Evolutionary conservation across 1,284 basidiomycete species (phyloP), one percentile per base, ranked within the genome.

Genomic region (Ganoderma sinense): DNA sequence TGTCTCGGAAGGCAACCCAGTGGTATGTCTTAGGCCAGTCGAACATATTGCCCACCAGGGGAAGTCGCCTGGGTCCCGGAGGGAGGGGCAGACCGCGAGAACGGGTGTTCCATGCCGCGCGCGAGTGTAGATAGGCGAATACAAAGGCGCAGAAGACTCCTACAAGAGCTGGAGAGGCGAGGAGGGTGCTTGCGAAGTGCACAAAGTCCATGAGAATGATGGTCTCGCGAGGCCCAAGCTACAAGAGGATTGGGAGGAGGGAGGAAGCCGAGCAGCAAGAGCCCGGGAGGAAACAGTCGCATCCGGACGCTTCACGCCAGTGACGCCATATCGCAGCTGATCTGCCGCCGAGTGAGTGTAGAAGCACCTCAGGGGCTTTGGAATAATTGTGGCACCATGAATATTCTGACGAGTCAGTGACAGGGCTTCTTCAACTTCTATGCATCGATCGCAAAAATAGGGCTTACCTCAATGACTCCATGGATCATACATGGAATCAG

Each of bases 31-130:
- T n/a, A 10, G 58, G 58, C 40, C 33, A 39, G 40, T 60, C 58
- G 2, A 60, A 31, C 33, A 60, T 60, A 60, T 60, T 60, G 16
- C 58, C 58, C n/a, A 60, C 29, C 14, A 53, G 10, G 51, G 51
- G 23, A 29, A 53, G 51, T 5, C 26, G 51, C 13, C 2, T 29
- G 51, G 58, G 58, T 39, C 58, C 58, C 8, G 58, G 58, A 41
- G 58, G 58, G 23, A 60, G 58, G 11, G 58, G 58, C 10, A 60
- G 11, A 39, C 23, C 11, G 51, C 51, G 51, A 29, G 51, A 53
- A n/a, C 51, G 51, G 4, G 26, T 8, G 13, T 16, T 14, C 51
- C 51, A 53, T 53, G 51, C 26, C 5, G 51, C 51, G 29, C 23
- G 26, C 13, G 51, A 13, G 26, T 26, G 23, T 29, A 53, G 51